Conservation (phyloP, 1,139 yeast species). For the Yarrowia galli region DNA sequence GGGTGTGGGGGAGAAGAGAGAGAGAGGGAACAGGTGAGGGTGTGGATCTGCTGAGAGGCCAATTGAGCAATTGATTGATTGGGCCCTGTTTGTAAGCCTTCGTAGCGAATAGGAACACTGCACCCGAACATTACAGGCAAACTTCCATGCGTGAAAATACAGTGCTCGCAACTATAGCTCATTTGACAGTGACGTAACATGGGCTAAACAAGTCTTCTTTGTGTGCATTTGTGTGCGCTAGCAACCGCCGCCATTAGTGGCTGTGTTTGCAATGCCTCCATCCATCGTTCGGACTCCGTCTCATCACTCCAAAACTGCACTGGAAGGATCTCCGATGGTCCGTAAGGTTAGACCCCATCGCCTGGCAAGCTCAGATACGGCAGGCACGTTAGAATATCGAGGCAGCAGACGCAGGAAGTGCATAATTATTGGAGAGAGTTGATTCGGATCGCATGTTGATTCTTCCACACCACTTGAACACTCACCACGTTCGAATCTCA, state of each 20-base stretch:
- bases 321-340: not conserved
- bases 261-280: too few species aligned
- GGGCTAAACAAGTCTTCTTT: not conserved
- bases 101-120: too few species aligned
- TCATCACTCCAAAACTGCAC: not conserved
- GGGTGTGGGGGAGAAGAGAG: not conserved
- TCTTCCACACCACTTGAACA: too few species aligned
- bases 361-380: slow-evolving; percentile 28
- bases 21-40: not conserved
- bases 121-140: too few species aligned
- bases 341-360: slow-evolving; percentile 15
- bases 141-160: too few species aligned
- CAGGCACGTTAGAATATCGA: slow-evolving; percentile 19
- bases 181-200: slow-evolving; percentile 4
- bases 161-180: not conserved
- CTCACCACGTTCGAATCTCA: too few species aligned
- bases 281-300: too few species aligned
- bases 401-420: slow-evolving; percentile 16
- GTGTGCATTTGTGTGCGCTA: not conserved
- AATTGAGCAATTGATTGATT: not conserved
- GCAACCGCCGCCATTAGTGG: too few species aligned
- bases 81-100: too few species aligned
- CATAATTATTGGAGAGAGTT: slow-evolving; percentile 7
- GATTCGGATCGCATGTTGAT: not conserved
- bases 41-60: not conserved